A percentile compares a stretch with the other conserved stretches of the same genome.
Evolutionary conservation across 2,329 filamentous ascomycete genomes (phyloP).

Genomic region (Aspergillus thermomutatus): DNA sequence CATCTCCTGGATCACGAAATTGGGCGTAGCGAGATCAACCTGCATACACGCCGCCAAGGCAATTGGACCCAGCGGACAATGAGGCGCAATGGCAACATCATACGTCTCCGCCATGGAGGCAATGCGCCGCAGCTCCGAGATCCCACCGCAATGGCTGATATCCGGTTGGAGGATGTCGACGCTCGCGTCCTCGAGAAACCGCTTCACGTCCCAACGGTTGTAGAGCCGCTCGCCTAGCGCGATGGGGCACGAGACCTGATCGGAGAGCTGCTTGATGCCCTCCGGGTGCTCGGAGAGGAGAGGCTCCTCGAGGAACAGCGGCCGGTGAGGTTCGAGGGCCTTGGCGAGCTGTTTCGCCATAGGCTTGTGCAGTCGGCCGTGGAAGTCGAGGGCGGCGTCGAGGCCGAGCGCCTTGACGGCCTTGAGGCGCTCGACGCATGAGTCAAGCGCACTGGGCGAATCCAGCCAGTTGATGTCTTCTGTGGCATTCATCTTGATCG

Average conservation of each 20-base stretch:
- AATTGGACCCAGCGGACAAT: constrained; percentile 71
- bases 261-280: constrained; percentile 60
- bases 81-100: constrained; percentile 69
- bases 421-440: constrained; percentile 64
- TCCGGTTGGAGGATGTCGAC: constrained; percentile 74
- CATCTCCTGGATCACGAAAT: constrained; percentile 76
- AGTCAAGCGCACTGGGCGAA: constrained; percentile 61
- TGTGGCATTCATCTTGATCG: constrained; percentile 75
- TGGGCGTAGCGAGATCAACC: constrained; percentile 58
- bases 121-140: constrained; percentile 67
- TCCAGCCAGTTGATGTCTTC: constrained; percentile 75
- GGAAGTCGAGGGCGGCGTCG: constrained; percentile 73
- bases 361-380: constrained; percentile 72
- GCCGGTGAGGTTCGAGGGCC: constrained; percentile 63
- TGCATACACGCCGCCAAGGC: constrained; percentile 70
- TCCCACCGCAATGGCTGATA: constrained; percentile 68
- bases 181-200: constrained; percentile 64
- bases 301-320: constrained; percentile 75
- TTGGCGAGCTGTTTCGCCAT: constrained; percentile 75
- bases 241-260: constrained; percentile 60
- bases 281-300: constrained; percentile 67
- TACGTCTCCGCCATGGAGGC: constrained; percentile 70
- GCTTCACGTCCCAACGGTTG: constrained; percentile 69
- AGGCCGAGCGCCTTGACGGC: constrained; percentile 67
- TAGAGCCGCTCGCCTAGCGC: constrained; percentile 71